Conservation (phyloP, 208 protist genomes). For the Phytomonas sp. region DNA sequence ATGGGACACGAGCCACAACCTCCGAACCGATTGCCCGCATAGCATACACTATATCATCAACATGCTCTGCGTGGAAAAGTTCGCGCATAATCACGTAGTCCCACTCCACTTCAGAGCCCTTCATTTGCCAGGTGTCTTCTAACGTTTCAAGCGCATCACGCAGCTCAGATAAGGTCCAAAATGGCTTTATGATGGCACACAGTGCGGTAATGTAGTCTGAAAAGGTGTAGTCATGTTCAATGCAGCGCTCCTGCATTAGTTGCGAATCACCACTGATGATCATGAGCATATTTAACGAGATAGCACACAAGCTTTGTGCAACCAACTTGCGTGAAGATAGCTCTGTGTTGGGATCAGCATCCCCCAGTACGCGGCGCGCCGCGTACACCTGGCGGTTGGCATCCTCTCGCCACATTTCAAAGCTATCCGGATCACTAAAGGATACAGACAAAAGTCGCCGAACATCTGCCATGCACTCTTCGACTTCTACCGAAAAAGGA, state of each 20-base stretch:
- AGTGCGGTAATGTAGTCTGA: slow-evolving; percentile 56
- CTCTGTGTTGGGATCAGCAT: not conserved
- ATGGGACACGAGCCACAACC: slow-evolving; percentile 4
- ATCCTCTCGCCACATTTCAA: slow-evolving; percentile 27
- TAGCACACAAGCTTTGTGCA: slow-evolving; percentile 37
- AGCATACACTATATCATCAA: slow-evolving; percentile 37
- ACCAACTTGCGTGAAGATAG: slow-evolving; percentile 6
- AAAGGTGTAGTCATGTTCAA: slow-evolving; percentile 29
- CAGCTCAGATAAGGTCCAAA: slow-evolving; percentile 36
- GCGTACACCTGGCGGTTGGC: slow-evolving; percentile 52
- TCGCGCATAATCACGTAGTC: slow-evolving; percentile 28
- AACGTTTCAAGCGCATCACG: slow-evolving; percentile 19
- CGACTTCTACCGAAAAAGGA: slow-evolving; percentile 46
- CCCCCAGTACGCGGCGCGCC: slow-evolving; percentile 30
- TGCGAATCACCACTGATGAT: slow-evolving; percentile 60
- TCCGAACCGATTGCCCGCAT: slow-evolving; percentile 5
- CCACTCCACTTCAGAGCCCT: slow-evolving; percentile 18
- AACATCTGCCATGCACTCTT: slow-evolving; percentile 50
- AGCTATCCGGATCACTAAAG: slow-evolving; percentile 16
- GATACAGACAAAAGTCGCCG: slow-evolving; percentile 34
- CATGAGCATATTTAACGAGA: slow-evolving; percentile 53
- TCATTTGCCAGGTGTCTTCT: not conserved
- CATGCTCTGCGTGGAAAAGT: slow-evolving; percentile 24
- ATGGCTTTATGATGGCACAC: slow-evolving; percentile 59
- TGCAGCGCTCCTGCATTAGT: slow-evolving; percentile 39